Evolutionary conservation across 1,139 yeast species (phyloP).

Genomic region (Yamadazyma mexicana): DNA sequence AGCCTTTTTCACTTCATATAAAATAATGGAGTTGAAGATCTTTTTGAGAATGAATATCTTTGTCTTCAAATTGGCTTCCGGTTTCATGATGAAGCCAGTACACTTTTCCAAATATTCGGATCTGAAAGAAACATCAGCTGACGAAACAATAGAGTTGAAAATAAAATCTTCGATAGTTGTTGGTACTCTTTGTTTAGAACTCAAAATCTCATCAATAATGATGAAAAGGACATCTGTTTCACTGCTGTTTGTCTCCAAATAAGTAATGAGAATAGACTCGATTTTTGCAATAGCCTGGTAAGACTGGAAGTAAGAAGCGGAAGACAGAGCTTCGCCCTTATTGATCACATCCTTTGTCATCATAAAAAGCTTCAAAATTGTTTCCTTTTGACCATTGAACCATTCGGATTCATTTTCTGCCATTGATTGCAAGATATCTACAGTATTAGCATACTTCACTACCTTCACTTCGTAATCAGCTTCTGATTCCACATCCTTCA

Average conservation of each 20-base stretch:
- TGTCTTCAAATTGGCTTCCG: constrained; percentile 47
- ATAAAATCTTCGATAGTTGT: constrained; percentile 56
- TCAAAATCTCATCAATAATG: constrained; percentile 50
- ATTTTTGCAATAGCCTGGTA: constrained; percentile 68
- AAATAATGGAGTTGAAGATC: constrained; percentile 65
- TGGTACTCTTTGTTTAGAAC: constrained; percentile 48
- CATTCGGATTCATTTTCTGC: constrained; percentile 57
- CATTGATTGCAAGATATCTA: constrained; percentile 63
- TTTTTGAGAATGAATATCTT: constrained; percentile 64
- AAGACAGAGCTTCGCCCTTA: constrained; percentile 42
- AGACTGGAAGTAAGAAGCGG: constrained; percentile 70
- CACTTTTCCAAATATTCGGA: constrained; percentile 54
- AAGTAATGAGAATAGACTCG: constrained; percentile 55
- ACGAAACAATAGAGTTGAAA: constrained; percentile 55
- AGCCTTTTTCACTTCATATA: constrained; percentile 56
- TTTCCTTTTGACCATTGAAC: constrained; percentile 55
- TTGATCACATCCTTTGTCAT: constrained; percentile 46
- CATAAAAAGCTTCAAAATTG: constrained; percentile 47
- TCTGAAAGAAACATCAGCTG: constrained; percentile 47
- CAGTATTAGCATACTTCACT: constrained; percentile 66
- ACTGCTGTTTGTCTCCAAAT: constrained; percentile 34
- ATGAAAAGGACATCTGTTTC: constrained; percentile 42
- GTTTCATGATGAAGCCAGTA: constrained; percentile 47
- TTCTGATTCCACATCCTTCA: constrained; percentile 44
- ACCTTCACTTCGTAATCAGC: constrained; percentile 54